Conservation (phyloP, 306 rosid species). For the Pueraria montana region DNA sequence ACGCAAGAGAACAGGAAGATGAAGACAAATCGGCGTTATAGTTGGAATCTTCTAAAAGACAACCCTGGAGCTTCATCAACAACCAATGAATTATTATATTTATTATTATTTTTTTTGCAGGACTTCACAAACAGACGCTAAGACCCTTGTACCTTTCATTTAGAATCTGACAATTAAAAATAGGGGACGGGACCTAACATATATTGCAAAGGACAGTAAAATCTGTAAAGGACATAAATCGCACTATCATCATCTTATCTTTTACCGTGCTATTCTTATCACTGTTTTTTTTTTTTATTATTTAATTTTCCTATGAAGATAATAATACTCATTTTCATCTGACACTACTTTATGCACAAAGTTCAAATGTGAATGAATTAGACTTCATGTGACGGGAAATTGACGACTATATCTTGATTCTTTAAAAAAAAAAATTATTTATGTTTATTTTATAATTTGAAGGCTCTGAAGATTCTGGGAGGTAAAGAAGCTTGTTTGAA, state of each 20-base stretch:
- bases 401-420: neutral
- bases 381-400: neutral
- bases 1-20: slow-evolving; percentile 53
- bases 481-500: neutral
- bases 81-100: slow-evolving; percentile 35
- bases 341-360: slow-evolving; percentile 32
- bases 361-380: slow-evolving; percentile 35
- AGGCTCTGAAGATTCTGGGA: neutral
- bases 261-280: slow-evolving; percentile 20
- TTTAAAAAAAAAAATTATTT: neutral
- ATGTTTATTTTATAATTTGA: neutral
- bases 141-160: slow-evolving; percentile 13
- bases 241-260: slow-evolving; percentile 32
- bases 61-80: slow-evolving; percentile 45
- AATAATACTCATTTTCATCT: slow-evolving; percentile 33
- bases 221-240: slow-evolving; percentile 43
- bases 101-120: slow-evolving; percentile 8
- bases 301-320: neutral
- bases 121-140: slow-evolving; percentile 20
- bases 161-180: slow-evolving; percentile 37
- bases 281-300: neutral
- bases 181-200: slow-evolving; percentile 23
- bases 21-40: slow-evolving; percentile 51
- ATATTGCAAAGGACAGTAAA: slow-evolving; percentile 36
- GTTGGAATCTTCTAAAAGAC: slow-evolving; percentile 59